Percentiles rank a stretch among this genome's conserved stretches.
These are phyloP conservation scores for Carex pumila DNA, from an alignment of 176 grass and related monocot species.

Conservation along the genomic window DNA sequence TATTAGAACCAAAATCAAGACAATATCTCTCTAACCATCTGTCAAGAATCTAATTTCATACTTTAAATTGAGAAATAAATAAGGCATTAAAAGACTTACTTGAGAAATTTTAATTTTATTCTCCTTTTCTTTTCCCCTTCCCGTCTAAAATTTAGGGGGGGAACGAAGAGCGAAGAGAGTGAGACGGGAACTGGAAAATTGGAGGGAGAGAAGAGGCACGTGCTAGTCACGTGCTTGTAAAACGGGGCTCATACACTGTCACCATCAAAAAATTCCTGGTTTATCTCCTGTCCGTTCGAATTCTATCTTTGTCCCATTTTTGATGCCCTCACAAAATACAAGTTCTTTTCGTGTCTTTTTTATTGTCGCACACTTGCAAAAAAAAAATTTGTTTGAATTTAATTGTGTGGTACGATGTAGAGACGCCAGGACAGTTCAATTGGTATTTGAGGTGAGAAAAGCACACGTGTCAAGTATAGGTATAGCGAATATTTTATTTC, in stretches of 20 bases:
- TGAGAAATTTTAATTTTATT: neutral
- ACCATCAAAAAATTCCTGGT: neutral
- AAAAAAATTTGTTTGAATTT: too few species aligned
- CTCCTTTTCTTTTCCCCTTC: neutral
- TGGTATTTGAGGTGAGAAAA: too few species aligned
- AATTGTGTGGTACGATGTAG: too few species aligned
- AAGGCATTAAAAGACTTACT: constrained; percentile 11
- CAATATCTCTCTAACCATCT: neutral
- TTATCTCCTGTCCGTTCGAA: constrained; percentile 18
- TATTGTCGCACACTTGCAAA: neutral
- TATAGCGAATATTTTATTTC: too few species aligned
- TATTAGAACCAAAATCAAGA: neutral
- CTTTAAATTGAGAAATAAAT: neutral
- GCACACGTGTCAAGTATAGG: too few species aligned
- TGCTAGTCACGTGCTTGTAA: constrained; percentile 16
- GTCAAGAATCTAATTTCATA: neutral
- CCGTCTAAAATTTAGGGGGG: neutral
- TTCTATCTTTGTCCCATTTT: constrained; percentile 15
- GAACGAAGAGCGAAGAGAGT: neutral
- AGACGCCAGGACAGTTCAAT: too few species aligned
- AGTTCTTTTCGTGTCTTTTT: neutral
- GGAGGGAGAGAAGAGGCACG: neutral
- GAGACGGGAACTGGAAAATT: neutral
- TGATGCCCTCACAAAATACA: constrained; percentile 19
- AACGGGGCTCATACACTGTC: constrained; percentile 15